phyloP scores from a whole-genome alignment of 2,329 filamentous ascomycete species.

The Aspergillus caelatus region DNA sequence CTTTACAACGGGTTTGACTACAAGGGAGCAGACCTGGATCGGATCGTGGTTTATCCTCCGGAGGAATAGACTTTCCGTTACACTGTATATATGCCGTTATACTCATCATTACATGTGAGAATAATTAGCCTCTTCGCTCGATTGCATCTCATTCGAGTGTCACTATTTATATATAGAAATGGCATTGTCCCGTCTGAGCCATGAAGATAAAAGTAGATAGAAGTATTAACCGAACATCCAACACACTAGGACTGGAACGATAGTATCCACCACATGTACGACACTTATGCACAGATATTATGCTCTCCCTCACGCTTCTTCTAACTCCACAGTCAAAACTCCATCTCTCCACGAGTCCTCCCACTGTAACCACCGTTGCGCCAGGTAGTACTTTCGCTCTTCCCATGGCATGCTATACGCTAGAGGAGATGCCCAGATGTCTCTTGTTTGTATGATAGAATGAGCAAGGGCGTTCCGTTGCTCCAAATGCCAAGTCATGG shows the following conservation, averaged over 20 bases:
- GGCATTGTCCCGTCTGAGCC: no score
- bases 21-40: slow-evolving; percentile 62
- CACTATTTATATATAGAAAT: no score
- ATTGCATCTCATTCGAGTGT: no score
- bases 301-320: neutral
- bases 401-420: neutral
- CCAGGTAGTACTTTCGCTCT: neutral
- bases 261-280: no score
- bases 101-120: neutral
- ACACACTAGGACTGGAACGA: no score
- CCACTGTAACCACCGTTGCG: slow-evolving; percentile 1
- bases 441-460: slow-evolving; percentile 1
- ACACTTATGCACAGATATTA: neutral
- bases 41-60: slow-evolving; percentile 62
- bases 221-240: no score
- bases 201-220: no score
- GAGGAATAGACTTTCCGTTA: slow-evolving; percentile 36
- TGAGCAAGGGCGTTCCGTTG: slow-evolving; percentile 1
- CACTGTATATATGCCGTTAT: neutral
- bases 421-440: neutral
- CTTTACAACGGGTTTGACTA: slow-evolving; percentile 59
- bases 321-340: neutral
- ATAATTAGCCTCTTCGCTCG: neutral
- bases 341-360: slow-evolving; percentile 4
- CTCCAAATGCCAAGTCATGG: slow-evolving; percentile 7